Evolutionary conservation across 2,329 filamentous ascomycete genomes (phyloP).

Genomic region (Cyphellophora attinorum): DNA sequence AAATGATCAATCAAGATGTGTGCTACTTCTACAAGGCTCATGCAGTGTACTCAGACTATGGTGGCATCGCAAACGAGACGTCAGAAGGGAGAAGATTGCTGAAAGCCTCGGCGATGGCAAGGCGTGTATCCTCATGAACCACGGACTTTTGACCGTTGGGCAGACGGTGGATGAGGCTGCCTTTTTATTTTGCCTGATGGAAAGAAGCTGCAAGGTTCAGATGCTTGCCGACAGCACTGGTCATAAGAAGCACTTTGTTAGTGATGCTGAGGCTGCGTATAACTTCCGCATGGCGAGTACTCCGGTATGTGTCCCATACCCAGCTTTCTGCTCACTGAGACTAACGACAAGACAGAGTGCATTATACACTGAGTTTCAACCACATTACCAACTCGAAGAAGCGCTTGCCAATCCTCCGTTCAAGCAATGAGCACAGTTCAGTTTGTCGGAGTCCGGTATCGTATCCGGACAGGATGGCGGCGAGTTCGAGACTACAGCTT

Average conservation of each 20-base stretch:
- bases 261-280: constrained; percentile 29
- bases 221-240: constrained; percentile 47
- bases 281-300: constrained; percentile 20
- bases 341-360: too few relatives aligned
- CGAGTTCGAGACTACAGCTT: too few relatives aligned
- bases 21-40: constrained; percentile 41
- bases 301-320: too few relatives aligned
- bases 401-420: too few relatives aligned
- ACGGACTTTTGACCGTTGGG: constrained; percentile 63
- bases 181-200: constrained; percentile 59
- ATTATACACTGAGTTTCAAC: too few relatives aligned
- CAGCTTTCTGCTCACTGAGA: too few relatives aligned
- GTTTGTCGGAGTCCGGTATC: too few relatives aligned
- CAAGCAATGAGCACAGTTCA: too few relatives aligned
- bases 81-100: constrained; percentile 59
- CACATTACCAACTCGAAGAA: too few relatives aligned
- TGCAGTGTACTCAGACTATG: constrained; percentile 55
- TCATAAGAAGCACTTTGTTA: constrained; percentile 44
- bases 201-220: constrained; percentile 60
- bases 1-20: constrained; percentile 51
- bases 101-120: constrained; percentile 52
- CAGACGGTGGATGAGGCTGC: constrained; percentile 64
- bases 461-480: too few relatives aligned
- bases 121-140: constrained; percentile 59
- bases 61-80: constrained; percentile 52